Evolutionary conservation across 768 basidiomycete genomes (phyloP), one percentile per base, ranked within the genome.

Genomic region (Leccinum longicurvipes): DNA sequence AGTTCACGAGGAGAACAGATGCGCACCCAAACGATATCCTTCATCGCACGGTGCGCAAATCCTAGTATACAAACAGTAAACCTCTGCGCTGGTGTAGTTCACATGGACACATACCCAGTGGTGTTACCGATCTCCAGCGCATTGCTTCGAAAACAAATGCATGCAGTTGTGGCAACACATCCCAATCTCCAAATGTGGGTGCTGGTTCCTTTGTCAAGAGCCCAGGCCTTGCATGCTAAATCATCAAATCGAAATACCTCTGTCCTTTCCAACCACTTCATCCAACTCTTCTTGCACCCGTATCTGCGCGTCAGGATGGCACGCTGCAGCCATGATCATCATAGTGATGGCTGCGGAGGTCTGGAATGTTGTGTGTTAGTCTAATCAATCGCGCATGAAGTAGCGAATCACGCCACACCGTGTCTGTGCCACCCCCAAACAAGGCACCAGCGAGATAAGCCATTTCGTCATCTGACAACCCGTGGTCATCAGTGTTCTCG

Each of bases 341-440:
- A 81, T 67, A 44, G 73, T 76, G 50, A 83, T 82, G 0, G 76
- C 82, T 5, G 78, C 73, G 1, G 81, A 78, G 2, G 81, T 83
- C 55, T 74, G 8, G 21, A 36, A 44, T 15, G 24, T 31, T 3
- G 3, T 9, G 19, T 19, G 21, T 49, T 4, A 34, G 25, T 12
- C 8, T 14, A 47, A 39, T 34, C 6, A n/a, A 5, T 17, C 7
- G n/a, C 3, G 15, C 11, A 32, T 32, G 23, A 2, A 11, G 6
- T 19, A 6, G 27, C 15, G 10, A 12, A 6, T n/a, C 12, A 47
- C 24, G n/a, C 48, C 65, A 44, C 50, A 68, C 73, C 6, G 83
- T 84, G 57, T 83, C 82, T 1, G 78, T 76, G 3, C 83, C 83
- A 6, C 83, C 83, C 17, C 82, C 82, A 58, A 84, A 85, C 70